These are phyloP conservation scores for Dendrobium huoshanense DNA, from an alignment of 106 monocot species.

Conservation along the genomic window DNA sequence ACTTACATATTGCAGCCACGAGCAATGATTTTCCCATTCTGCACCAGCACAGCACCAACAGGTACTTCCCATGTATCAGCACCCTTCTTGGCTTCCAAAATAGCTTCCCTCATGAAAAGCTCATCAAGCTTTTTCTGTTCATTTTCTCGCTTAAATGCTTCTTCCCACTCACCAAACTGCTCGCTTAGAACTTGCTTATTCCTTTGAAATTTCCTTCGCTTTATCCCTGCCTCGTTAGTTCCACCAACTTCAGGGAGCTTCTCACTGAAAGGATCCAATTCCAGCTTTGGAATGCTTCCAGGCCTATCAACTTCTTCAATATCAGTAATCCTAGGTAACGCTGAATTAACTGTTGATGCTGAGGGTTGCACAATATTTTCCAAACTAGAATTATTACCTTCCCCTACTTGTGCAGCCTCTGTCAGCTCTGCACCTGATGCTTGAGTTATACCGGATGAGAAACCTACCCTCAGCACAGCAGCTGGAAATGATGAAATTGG, in stretches of 20 bases:
- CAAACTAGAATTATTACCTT: slow-evolving; percentile 13
- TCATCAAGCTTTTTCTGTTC: slow-evolving; percentile 74
- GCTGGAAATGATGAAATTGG: slow-evolving; percentile 10
- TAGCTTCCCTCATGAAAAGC: slow-evolving; percentile 91
- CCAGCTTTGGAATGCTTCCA: slow-evolving; percentile 4
- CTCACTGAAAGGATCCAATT: slow-evolving; percentile 12
- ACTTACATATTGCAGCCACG: slow-evolving; percentile 80
- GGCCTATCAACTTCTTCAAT: slow-evolving; percentile 14
- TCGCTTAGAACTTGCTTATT: slow-evolving; percentile 60
- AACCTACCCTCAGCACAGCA: slow-evolving; percentile 5
- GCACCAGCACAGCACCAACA: slow-evolving; percentile 86
- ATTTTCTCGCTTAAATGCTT: slow-evolving; percentile 58
- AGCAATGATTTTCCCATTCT: slow-evolving; percentile 84
- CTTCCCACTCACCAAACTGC: slow-evolving; percentile 82
- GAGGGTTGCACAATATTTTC: slow-evolving; percentile 11
- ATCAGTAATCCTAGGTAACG: slow-evolving; percentile 12
- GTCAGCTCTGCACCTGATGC: background rate
- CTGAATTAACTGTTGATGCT: slow-evolving; percentile 6
- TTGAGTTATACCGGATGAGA: slow-evolving; percentile 1
- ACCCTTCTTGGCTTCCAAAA: slow-evolving; percentile 83
- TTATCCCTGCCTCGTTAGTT: slow-evolving; percentile 44
- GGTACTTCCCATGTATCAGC: slow-evolving; percentile 93
- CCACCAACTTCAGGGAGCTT: slow-evolving; percentile 22
- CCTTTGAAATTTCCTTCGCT: slow-evolving; percentile 58
- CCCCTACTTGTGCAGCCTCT: slow-evolving; percentile 10